Evolutionary conservation across 176 grass and related monocot species (phyloP).

Genomic region (Chloris gayana): DNA sequence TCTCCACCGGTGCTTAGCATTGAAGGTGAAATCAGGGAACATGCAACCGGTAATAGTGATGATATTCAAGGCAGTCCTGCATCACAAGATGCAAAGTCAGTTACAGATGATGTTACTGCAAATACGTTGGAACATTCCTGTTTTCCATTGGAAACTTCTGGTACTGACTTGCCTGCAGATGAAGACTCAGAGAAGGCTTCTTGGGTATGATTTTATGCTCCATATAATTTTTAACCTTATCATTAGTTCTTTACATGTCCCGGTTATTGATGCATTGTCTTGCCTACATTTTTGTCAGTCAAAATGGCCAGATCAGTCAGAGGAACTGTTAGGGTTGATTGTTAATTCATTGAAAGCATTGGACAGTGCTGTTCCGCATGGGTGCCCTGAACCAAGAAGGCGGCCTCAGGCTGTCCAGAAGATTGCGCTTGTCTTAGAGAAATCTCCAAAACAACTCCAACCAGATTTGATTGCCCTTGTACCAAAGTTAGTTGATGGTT

Average conservation of each 20-base stretch:
- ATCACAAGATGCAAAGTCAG: constrained; percentile 38
- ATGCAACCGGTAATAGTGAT: constrained; percentile 38
- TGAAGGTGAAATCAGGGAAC: constrained; percentile 52
- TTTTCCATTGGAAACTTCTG: constrained; percentile 50
- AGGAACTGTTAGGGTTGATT: constrained; percentile 87
- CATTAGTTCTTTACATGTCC: constrained; percentile 2
- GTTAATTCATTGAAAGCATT: constrained; percentile 78
- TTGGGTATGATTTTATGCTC: constrained; percentile 48
- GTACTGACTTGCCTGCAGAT: constrained; percentile 52
- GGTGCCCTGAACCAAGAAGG: constrained; percentile 73
- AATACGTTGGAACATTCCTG: constrained; percentile 49
- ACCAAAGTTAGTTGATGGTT: constrained; percentile 84
- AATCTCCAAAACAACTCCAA: constrained; percentile 83
- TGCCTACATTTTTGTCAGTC: constrained; percentile 50
- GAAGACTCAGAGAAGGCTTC: constrained; percentile 49
- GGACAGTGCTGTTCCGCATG: constrained; percentile 74
- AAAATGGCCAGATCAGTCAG: constrained; percentile 90
- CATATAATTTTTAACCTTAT: constrained; percentile 26
- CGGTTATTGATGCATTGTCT: constrained; percentile 39
- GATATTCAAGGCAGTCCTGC: constrained; percentile 42
- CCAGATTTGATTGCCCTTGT: constrained; percentile 79
- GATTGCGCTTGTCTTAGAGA: constrained; percentile 80
- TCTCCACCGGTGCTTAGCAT: constrained; percentile 57
- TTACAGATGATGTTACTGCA: constrained; percentile 45
- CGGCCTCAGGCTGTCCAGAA: constrained; percentile 66